These are phyloP conservation scores for Neurospora sp. DNA, from an alignment of 495 filamentous ascomycete species.

Conservation along the genomic window DNA sequence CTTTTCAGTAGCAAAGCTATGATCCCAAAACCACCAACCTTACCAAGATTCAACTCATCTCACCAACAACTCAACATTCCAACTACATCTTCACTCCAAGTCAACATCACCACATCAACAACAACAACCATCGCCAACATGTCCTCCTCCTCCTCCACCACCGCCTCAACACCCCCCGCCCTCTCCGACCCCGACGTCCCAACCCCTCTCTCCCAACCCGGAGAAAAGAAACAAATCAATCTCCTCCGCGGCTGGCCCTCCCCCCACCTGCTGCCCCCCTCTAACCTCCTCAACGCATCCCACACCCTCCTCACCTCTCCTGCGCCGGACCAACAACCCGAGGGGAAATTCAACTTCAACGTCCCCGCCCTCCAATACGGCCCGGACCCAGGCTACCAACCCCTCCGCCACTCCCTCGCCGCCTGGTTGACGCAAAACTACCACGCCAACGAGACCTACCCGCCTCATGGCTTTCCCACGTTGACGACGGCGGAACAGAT, in stretches of 20 bases:
- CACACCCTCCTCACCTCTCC: conserved; percentile 33
- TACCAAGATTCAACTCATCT: neutral
- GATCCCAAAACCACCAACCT: neutral
- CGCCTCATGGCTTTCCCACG: neutral
- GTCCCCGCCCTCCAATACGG: conserved; percentile 61
- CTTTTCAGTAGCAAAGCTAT: neutral
- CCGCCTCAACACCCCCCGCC: neutral
- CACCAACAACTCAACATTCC: neutral
- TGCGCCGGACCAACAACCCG: neutral
- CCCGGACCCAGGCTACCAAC: conserved; percentile 62
- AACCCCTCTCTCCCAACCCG: neutral
- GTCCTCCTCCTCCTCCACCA: neutral
- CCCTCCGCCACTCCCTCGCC: conserved; percentile 53
- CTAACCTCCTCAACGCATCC: conserved; percentile 46
- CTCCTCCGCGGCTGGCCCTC: conserved; percentile 65
- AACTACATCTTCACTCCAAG: neutral
- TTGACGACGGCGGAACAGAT: conserved; percentile 46
- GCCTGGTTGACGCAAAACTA: conserved; percentile 44
- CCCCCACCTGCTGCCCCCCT: conserved; percentile 56
- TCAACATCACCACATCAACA: neutral
- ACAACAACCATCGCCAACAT: neutral
- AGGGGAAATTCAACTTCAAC: conserved; percentile 27
- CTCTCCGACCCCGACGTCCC: neutral
- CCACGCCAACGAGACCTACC: neutral
- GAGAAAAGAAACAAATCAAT: conserved; percentile 42